Evolutionary conservation across 2,329 filamentous ascomycete genomes (phyloP).

Genomic region (Alternaria postmessia): DNA sequence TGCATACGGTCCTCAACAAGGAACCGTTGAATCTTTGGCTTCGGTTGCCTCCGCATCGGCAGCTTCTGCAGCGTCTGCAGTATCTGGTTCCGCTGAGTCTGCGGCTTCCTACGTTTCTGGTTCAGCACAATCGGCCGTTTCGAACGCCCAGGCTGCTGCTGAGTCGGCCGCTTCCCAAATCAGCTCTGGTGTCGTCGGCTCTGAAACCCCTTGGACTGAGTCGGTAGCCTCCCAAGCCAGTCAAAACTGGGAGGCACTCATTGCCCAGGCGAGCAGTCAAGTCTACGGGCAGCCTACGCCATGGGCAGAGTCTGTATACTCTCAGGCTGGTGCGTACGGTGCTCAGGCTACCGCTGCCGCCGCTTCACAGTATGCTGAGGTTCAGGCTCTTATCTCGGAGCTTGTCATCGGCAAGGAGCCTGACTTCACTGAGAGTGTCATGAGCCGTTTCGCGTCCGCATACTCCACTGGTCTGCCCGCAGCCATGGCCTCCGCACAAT

Average conservation of each 20-base stretch:
- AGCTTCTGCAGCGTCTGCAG: conserved; percentile 53
- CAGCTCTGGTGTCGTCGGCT: conserved; percentile 56
- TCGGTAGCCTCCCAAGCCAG: conserved; percentile 65
- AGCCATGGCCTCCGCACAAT: conserved; percentile 62
- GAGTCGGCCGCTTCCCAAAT: conserved; percentile 56
- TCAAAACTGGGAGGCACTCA: conserved; percentile 69
- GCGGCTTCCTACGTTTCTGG: conserved; percentile 52
- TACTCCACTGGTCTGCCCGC: conserved; percentile 73
- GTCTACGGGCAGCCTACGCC: conserved; percentile 72
- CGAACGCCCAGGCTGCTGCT: conserved; percentile 59
- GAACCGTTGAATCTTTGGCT: conserved; percentile 44
- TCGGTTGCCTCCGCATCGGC: conserved; percentile 52
- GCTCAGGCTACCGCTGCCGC: conserved; percentile 69
- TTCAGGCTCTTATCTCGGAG: conserved; percentile 78
- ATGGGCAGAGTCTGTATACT: conserved; percentile 56
- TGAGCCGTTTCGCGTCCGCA: conserved; percentile 73
- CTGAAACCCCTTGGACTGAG: conserved; percentile 61
- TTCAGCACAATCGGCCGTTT: conserved; percentile 51
- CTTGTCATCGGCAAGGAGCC: conserved; percentile 80
- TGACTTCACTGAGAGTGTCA: conserved; percentile 81
- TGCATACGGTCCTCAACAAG: conserved; percentile 61
- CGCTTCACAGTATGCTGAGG: conserved; percentile 70
- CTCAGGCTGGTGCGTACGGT: conserved; percentile 65
- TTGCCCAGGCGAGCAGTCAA: conserved; percentile 72
- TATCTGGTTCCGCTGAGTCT: conserved; percentile 59